Percentiles rank a stretch among this genome's conserved stretches.
These are phyloP conservation scores for Phialemoniopsis sp. DNA, from an alignment of 2,329 filamentous ascomycete genomes.

Conservation along the genomic window DNA sequence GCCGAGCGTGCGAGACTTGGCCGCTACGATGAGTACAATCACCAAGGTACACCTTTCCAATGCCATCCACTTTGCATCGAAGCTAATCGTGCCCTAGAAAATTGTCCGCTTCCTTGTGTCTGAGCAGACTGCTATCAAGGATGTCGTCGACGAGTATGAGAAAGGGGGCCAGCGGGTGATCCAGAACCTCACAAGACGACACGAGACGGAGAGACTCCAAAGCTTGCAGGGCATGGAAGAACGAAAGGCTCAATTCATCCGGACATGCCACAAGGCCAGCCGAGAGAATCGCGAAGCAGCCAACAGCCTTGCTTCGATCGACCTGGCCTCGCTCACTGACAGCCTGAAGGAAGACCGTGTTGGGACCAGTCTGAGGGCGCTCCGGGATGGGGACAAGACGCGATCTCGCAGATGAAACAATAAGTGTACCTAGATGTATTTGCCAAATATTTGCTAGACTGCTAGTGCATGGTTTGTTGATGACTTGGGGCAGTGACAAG, in stretches of 20 bases:
- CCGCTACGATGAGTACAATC: neutral
- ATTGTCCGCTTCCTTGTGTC: neutral
- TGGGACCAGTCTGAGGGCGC: too few relatives aligned
- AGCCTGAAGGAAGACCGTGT: too few relatives aligned
- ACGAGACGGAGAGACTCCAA: neutral
- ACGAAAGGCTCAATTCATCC: neutral
- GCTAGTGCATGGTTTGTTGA: too few relatives aligned
- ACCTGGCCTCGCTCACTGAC: neutral
- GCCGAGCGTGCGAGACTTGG: neutral
- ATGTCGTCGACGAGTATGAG: neutral
- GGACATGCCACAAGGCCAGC: neutral
- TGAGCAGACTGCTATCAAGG: neutral
- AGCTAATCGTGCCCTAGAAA: neutral
- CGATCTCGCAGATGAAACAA: too few relatives aligned
- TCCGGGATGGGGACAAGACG: too few relatives aligned
- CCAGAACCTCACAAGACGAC: neutral
- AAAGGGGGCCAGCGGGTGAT: neutral
- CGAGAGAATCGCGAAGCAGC: neutral
- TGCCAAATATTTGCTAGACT: too few relatives aligned
- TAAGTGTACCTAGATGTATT: too few relatives aligned
- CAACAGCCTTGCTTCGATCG: neutral
- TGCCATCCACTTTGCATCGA: neutral
- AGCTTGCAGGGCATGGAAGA: neutral
- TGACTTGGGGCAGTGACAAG: too few relatives aligned
- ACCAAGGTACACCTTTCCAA: neutral